Conservation (phyloP, 805 yeast genomes). For the Ogataea chonburiensis region DNA sequence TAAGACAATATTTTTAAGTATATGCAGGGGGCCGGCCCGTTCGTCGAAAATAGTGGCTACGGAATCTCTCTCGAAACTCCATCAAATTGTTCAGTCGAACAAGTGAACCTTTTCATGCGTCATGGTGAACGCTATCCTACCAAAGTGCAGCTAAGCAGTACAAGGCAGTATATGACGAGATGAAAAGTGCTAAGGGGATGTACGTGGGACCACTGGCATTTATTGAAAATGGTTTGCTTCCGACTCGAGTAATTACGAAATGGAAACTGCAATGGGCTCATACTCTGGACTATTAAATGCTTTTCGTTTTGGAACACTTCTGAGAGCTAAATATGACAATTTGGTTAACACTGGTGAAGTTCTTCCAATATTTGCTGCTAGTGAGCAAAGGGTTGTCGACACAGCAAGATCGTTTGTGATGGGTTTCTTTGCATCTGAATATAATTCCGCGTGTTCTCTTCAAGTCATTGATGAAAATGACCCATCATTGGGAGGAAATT, state of each 20-base stretch:
- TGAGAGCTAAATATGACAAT: slow-evolving; percentile 47
- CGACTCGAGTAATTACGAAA: slow-evolving; percentile 28
- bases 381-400: slow-evolving; percentile 49
- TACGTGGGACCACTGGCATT: slow-evolving; percentile 45
- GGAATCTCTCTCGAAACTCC: slow-evolving; percentile 56
- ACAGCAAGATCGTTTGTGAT: slow-evolving; percentile 52
- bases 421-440: slow-evolving; percentile 50
- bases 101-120: slow-evolving; percentile 49
- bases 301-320: slow-evolving; percentile 44
- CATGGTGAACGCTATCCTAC: slow-evolving; percentile 63
- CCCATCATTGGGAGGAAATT: slow-evolving; percentile 47
- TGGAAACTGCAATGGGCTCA: slow-evolving; percentile 47
- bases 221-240: slow-evolving; percentile 36
- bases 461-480: slow-evolving; percentile 46
- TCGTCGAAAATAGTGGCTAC: slow-evolving; percentile 45
- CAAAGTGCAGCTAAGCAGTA: slow-evolving; percentile 16
- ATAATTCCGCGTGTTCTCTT: slow-evolving; percentile 35
- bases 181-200: slow-evolving; percentile 14
- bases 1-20: slow-evolving; percentile 27
- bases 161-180: slow-evolving; percentile 7
- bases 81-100: slow-evolving; percentile 47
- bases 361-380: slow-evolving; percentile 51
- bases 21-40: slow-evolving; percentile 55
- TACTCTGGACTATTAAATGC: slow-evolving; percentile 52
- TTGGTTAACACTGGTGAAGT: slow-evolving; percentile 38